Percentiles rank a stretch among this genome's conserved stretches.
Evolutionary conservation across 2,329 filamentous ascomycete genomes (phyloP).

Genomic region (Drechslerella dactyloides): DNA sequence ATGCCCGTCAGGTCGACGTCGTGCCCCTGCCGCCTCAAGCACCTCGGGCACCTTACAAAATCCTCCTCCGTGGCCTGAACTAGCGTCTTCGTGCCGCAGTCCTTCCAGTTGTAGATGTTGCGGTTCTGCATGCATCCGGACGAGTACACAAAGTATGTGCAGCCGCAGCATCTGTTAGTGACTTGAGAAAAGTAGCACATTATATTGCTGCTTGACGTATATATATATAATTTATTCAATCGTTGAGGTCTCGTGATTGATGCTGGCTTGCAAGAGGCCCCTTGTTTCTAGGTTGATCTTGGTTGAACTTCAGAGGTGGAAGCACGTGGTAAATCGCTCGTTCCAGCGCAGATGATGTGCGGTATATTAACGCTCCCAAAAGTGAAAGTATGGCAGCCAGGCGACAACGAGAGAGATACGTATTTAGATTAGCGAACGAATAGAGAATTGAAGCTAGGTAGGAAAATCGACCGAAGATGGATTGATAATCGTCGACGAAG

Average conservation of each 20-base stretch:
- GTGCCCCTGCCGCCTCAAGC: slow-evolving; percentile 38
- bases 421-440: slow-evolving; percentile 44
- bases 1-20: slow-evolving; percentile 41
- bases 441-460: slow-evolving; percentile 7
- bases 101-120: slow-evolving; percentile 42
- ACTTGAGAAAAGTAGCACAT: slow-evolving; percentile 50
- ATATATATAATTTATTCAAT: neutral
- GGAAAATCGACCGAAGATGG: neutral
- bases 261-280: too few relatives aligned
- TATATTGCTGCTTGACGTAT: neutral
- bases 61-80: slow-evolving; percentile 46
- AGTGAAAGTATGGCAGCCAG: too few relatives aligned
- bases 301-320: too few relatives aligned
- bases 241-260: too few relatives aligned
- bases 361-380: too few relatives aligned
- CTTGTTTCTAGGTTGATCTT: too few relatives aligned
- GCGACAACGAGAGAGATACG: too few relatives aligned
- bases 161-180: slow-evolving; percentile 42
- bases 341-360: too few relatives aligned
- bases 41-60: slow-evolving; percentile 37
- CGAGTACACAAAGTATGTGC: slow-evolving; percentile 45
- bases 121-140: slow-evolving; percentile 43
- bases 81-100: slow-evolving; percentile 45
- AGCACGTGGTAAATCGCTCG: too few relatives aligned
- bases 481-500: neutral